Percentiles rank a stretch among this genome's conserved stretches.
These are phyloP conservation scores for Colletotrichum tofieldiae DNA, from an alignment of 2,329 filamentous ascomycete genomes.

Conservation along the genomic window DNA sequence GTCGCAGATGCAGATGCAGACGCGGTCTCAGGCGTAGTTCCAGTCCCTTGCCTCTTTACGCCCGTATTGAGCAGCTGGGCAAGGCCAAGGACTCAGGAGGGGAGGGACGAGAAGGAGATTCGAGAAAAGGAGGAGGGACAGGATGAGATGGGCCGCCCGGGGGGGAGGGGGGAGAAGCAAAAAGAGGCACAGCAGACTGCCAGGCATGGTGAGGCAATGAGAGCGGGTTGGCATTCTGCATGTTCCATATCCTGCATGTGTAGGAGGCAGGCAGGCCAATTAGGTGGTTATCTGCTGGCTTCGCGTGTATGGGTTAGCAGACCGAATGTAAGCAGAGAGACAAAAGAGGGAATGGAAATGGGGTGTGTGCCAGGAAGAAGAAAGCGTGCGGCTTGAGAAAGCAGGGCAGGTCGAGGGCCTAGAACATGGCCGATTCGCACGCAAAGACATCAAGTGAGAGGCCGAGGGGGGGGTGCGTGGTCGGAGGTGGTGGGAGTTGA, in stretches of 20 bases:
- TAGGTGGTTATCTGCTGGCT: slow-evolving; percentile 7
- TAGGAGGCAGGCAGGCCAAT: slow-evolving; percentile 24
- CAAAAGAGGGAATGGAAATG: slow-evolving; percentile 34
- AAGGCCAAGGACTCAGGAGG: slow-evolving; percentile 10
- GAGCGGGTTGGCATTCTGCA: slow-evolving; percentile 30
- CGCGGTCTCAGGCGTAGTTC: slow-evolving; percentile 25
- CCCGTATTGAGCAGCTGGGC: slow-evolving; percentile 30
- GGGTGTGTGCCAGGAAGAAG: slow-evolving; percentile 34
- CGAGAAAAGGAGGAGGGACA: slow-evolving; percentile 8
- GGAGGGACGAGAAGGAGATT: neutral
- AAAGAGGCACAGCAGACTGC: neutral
- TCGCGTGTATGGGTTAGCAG: slow-evolving; percentile 3
- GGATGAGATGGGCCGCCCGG: neutral
- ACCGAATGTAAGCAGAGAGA: slow-evolving; percentile 29
- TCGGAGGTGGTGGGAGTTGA: neutral
- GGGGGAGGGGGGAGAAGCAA: neutral
- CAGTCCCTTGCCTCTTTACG: slow-evolving; percentile 41
- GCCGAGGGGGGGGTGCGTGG: slow-evolving; percentile 16
- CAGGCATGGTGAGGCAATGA: slow-evolving; percentile 32
- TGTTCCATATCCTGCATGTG: slow-evolving; percentile 30
- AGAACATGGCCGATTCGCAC: slow-evolving; percentile 33
- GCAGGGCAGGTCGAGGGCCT: slow-evolving; percentile 23
- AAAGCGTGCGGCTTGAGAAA: slow-evolving; percentile 37
- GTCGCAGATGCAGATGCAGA: slow-evolving; percentile 13
- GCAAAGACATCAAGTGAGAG: neutral